Evolutionary conservation across 73 alveolate genomes (phyloP), one percentile per base, ranked within the genome.

Genomic region (Stentor coeruleus): DNA sequence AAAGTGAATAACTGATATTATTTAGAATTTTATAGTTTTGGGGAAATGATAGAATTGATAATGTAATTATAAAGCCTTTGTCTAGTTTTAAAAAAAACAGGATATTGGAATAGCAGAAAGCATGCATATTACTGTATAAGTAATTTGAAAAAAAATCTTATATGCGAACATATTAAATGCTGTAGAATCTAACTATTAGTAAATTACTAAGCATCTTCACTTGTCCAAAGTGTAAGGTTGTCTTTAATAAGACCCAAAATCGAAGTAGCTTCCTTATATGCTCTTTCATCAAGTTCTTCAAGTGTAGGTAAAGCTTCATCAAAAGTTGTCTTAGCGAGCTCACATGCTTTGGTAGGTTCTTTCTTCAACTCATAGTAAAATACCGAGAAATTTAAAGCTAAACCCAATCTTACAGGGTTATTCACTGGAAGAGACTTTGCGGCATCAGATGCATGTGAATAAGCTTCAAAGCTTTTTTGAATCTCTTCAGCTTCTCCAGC

Each of bases 351-450:
- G 72, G 39, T 57, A 74, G 73, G 93, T 57, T 90, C 94, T 76
- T 84, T 88, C 86, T 77, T 88, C 41, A 88, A 92, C 77, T 90
- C 96, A 79, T 88, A 90, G 77, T 90, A 84, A 74, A 90, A 90
- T 59, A 90, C 96, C 15, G 96, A 90, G 81, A 87, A 89, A 79
- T 88, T 90, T 1, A 90, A 85, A 38, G 96, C 96, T 38, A 90
- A 81, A 20, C 94, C 93, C 35, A 91, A 74, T 3, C 89, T 88
- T 60, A 89, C 90, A 15, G 96, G 93, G 87, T 89, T 89, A 82
- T 84, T 86, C 35, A 89, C 94, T 11, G 85, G 83, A 26, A 91
- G 59, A 49, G 66, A 75, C 76, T 91, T 83, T 39, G 95, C 66
- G 58, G 92, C 84, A 74, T 81, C 85, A 57, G 74, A 73, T 20